Base-by-base conservation (phyloP, 192 early-diverging fungal species). In the Coemansia sp. region DNA sequence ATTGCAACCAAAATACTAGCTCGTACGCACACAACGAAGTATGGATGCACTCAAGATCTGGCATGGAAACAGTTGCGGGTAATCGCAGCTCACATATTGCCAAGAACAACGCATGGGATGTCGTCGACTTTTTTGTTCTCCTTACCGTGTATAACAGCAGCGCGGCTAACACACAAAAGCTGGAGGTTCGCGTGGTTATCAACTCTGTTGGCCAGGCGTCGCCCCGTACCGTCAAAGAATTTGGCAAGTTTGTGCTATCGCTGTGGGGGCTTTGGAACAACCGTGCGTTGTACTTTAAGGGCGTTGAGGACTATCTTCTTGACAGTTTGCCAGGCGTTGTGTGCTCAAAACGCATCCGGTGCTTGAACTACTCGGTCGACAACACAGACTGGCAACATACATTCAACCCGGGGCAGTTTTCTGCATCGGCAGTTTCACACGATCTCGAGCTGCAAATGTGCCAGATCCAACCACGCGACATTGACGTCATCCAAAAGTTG, bases 11-110 rank as follows among this genome's bases (percentile, higher is more conserved):
- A 12, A 22, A 17, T 14, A 53, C 21, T 4, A 23, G 10, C 52
- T 11, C 43, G n/a, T 49, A 55, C 22, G 53, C 14, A n/a, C 53
- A 55, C 29, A 55, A 55, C 53, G 53, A 55, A 55, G n/a, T 55
- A 27, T 55, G 53, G 53, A n/a, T 29, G 53, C 29, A 32, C 25
- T n/a, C 29, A n/a, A 29, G 48, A 49, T 49, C 7, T 21, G 4
- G 48, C 32, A 21, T 21, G 48, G 17, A 15, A n/a, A 45, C 15
- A 17, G n/a, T 49, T 2, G 7, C 15, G 19, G 48, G 48, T 22
- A 27, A 22, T 12, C 29, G 15, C 12, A 55, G 8, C 25, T 32
- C 24, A 8, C 15, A 10, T 1, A 55, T 55, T 55, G 53, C n/a
- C n/a, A 25, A 29, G 14, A 55, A n/a, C 29, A 55, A 55, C 29